Evolutionary conservation across 768 basidiomycete genomes (phyloP), one percentile per base, ranked within the genome.

Genomic region (Lepiota brunneoincarnata): DNA sequence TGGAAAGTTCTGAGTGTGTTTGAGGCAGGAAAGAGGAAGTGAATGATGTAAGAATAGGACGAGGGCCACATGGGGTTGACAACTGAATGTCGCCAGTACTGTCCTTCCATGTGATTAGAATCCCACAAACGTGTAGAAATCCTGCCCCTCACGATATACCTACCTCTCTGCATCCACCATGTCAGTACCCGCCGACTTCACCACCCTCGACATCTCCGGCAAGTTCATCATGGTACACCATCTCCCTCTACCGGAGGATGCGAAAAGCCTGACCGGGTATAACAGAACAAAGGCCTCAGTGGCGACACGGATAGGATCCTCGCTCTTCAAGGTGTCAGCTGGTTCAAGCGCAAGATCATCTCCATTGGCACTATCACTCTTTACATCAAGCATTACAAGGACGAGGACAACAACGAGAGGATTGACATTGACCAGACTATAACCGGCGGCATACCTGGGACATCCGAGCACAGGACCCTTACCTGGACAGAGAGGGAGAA

Each of bases 1-100:
- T 93, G 92, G 92, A 85, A 76, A 60, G 81, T 90, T 17, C 71
- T 89, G 48, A 89, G 87, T 1, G 18, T 91, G 21, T 91, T 89
- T 64, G 15, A 42, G 37, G 46, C 46, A 18, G 21, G 20, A 23
- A 59, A 54, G 43, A 49, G 45, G 45, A 35, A 52, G 34, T 56
- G 56, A 58, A 23, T n/a, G n/a, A n/a, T n/a, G n/a, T 10, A 3
- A 31, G 26, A 31, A 46, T 31, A 46, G 44, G 26, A 18, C 17
- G 23, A 34, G 9, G 14, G 20, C 38, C 44, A 17, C n/a, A 34
- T 39, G 26, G 26, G 26, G 31, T 50, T 14, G 17, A 26, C 39
- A 20, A 15, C 17, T 41, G 20, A 10, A n/a, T 15, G 38, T n/a
- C 14, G 9, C 38, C 24, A 18, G 14, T 53, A 43, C 12, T 20